Evolutionary conservation across 164 flowering plant genomes (phyloP), one percentile per base, ranked within the genome.

Genomic region (Tinospora cordifolia): DNA sequence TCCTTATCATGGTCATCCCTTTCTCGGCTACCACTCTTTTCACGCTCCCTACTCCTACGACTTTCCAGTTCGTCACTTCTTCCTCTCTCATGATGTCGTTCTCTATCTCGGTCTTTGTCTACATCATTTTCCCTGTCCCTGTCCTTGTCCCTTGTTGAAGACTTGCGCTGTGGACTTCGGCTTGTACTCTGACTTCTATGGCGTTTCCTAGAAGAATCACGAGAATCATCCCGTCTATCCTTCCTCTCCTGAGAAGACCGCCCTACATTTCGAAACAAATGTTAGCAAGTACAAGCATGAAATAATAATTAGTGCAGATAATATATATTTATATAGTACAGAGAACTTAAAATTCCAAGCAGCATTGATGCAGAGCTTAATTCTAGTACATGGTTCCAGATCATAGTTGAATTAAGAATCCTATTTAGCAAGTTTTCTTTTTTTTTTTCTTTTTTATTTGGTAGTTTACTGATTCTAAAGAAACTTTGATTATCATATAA

Each of bases 201-300:
- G 34, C 95, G 86, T 79, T 91, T 93, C 78, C 87, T 85, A 54
- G 90, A 83, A 62, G 84, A 75, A 1, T 88, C 93, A 63, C 71
- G 90, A 12, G 75, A 68, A 71, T 87, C 90, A 73, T 81, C 92
- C 38, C 77, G 81, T 73, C 81, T 82, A 12, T 87, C 91, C 71
- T 83, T 86, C 77, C 88, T 84, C 81, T 88, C 95, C 24, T 76
- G 65, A 46, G 83, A 81, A 62, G 84, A 69, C 75, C 81, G 79
- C 79, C 73, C 97, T 91, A 86, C 82, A 79, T 54, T 70, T 70
- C 67, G 57, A 76, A 63, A 66, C 19, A 24, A 66, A 49, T 6
- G 40, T 13, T 21, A 9, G 14, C 25, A 22, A 39, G 36, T 25
- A 39, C 38, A 10, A 38, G 57, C 26, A 26, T 59, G 9, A n/a